Evolutionary conservation across 441 rosid genomes (phyloP), one percentile per base, ranked within the genome.

Genomic region (Mallotus repandus): DNA sequence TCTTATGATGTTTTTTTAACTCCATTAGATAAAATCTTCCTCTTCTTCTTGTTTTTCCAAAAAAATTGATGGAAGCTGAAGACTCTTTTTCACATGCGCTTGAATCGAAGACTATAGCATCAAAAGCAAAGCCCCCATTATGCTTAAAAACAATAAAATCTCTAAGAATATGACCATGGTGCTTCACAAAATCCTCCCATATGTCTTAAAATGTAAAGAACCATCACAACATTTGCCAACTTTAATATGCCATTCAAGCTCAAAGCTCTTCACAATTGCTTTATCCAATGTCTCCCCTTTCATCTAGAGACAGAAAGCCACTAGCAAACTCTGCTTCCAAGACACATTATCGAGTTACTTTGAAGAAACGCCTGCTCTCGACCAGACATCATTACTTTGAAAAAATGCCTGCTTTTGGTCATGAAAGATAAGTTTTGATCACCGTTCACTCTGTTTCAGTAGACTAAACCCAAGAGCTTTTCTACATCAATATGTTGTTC

Each of bases 111-210:
- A 66, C 15, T 63, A 45, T 11, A 13, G 19, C 55, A 48, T 66
- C 56, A 9, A 66, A 66, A 66, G 48, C 2, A 10, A 49, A 43
- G 41, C 49, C 41, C 11, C 56, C 69, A 8, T 66, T 48, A 18
- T 49, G 56, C 22, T 66, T 56, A 49, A 66, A 66, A 6, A 66
- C 69, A 38, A 66, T 41, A 29, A 66, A 66, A 66, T 66, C 69
- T 49, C 56, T 56, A 48, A 66, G 6, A 66, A 7, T 6, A 7
- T 48, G 56, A 56, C 4, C 69, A 49, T 21, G 56, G 19, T 49
- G 69, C 56, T 48, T 25, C 38, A 66, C 69, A 25, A 66, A 66
- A 66, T 66, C 21, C 48, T 22, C 69, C 69, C 69, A 66, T 8
- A 41, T 56, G 6, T 66, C 19, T 66, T 49, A 14, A 66, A 49